These are phyloP conservation scores for Didymella glomerata DNA, from an alignment of 2,329 filamentous ascomycete species.

Conservation along the genomic window DNA sequence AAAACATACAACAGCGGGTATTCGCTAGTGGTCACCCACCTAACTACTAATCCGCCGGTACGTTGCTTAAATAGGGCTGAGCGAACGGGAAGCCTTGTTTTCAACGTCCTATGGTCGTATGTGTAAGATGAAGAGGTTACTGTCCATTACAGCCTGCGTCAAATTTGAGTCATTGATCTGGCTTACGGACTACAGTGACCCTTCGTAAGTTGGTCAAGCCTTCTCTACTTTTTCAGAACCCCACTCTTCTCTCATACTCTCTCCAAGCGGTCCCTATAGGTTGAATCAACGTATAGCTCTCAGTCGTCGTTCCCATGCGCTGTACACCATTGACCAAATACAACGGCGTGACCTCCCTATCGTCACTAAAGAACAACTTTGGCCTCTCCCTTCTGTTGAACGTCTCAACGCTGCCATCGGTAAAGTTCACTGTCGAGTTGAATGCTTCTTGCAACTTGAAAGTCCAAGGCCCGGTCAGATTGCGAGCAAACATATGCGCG, in stretches of 20 bases:
- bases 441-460: slow-evolving; percentile 44
- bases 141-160: no score
- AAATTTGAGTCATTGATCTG: no score
- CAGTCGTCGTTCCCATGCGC: slow-evolving; percentile 41
- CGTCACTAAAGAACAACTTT: slow-evolving; percentile 59
- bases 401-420: slow-evolving; percentile 52
- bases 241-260: slow-evolving; percentile 24
- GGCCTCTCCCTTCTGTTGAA: slow-evolving; percentile 59
- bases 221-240: slow-evolving; percentile 19
- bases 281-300: slow-evolving; percentile 55
- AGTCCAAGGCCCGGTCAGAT: slow-evolving; percentile 42
- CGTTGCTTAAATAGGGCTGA: no score
- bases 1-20: no score
- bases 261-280: slow-evolving; percentile 41
- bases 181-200: no score
- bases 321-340: slow-evolving; percentile 61
- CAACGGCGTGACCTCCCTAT: slow-evolving; percentile 57
- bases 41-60: no score
- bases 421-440: slow-evolving; percentile 46
- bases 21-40: no score
- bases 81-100: no score
- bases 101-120: no score
- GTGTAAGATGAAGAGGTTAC: no score
- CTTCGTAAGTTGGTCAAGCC: no score
- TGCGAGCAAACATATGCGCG: slow-evolving; percentile 44